These are phyloP conservation scores for Colletotrichum godetiae DNA, from an alignment of 2,329 filamentous ascomycete species.

Conservation along the genomic window DNA sequence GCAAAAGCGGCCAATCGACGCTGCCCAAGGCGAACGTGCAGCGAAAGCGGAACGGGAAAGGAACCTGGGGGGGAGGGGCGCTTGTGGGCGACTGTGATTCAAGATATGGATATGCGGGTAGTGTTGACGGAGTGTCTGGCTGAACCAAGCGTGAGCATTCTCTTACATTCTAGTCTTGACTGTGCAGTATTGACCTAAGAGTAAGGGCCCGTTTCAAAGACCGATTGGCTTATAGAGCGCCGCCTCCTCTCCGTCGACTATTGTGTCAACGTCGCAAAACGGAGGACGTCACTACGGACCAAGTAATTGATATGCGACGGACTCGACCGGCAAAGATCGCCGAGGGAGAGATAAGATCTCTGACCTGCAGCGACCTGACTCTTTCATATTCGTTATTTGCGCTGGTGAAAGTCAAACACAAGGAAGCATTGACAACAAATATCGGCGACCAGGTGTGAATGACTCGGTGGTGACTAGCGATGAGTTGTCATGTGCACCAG, in stretches of 20 bases:
- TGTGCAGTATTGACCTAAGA: neutral
- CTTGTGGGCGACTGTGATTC: constrained; percentile 14
- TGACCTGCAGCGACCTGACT: constrained; percentile 24
- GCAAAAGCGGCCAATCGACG: constrained; percentile 25
- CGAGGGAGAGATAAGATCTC: constrained; percentile 7
- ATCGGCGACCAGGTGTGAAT: constrained; percentile 9
- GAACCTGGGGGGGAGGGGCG: neutral
- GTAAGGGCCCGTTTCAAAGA: neutral
- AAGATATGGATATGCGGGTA: neutral
- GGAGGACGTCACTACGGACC: neutral
- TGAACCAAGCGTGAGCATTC: neutral
- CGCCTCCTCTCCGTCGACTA: neutral
- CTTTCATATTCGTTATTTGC: neutral
- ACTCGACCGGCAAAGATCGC: constrained; percentile 1
- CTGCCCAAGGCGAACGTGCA: constrained; percentile 21
- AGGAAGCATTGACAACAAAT: constrained; percentile 17
- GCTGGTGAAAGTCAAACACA: constrained; percentile 5
- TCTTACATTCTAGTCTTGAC: neutral
- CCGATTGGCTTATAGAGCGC: neutral
- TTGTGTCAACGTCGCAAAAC: neutral
- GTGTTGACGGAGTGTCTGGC: neutral
- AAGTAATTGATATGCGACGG: neutral
- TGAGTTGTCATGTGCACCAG: constrained; percentile 8
- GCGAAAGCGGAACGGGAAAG: neutral
- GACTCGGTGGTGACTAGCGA: constrained; percentile 19